Base-by-base conservation (phyloP, 495 filamentous ascomycete species). In the Xylaria scruposa region DNA sequence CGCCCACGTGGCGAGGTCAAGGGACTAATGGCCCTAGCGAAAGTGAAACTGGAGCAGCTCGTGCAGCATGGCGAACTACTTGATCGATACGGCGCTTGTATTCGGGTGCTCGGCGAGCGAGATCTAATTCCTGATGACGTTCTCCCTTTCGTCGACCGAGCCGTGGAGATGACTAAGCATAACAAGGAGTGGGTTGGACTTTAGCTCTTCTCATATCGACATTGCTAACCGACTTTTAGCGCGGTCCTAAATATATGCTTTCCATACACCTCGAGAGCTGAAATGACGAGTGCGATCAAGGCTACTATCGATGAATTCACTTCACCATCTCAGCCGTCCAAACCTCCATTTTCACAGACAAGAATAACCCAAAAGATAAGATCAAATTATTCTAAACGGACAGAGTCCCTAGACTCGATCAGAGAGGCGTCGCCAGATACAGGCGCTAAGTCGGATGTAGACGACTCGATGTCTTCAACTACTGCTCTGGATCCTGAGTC, bases 1-100 rank as follows among this genome's bases (percentile, higher is more conserved):
- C 90, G 96, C 6, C 95, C 94, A n/a, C 95, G 94, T 79, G 95
- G 97, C 82, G 96, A 99, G 80, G 97, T 99, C 42, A 94, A 97
- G 80, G 94, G 93, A 19, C 84, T 99, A 63, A 99, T 99, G 96
- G 93, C 97, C 74, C 97, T 99, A 86, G 95, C 95, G 44, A 97
- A 97, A 83, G 88, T 95, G 70, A 98, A 97, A 83, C 86, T 99
- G 17, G 87, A 90, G 26, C 96, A 99, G 76, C 85, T 99, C 77
- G 88, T 91, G 13, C 94, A 98, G 77, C 96, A 99, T 73, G 96
- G 96, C 29, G 95, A 97, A 76, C 83, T 99, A 40, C 85, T 99
- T 59, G 94, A 99, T 75, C 91, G 92, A 62, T 99, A 98, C 77
- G 96, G 97, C 8, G 97, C 95, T 2, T 87, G 90, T 65, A 90